Percentiles rank a stretch among this genome's conserved stretches.
Conservation (phyloP, 192 early-diverging fungal species). For the Chytriomyces sp. region DNA sequence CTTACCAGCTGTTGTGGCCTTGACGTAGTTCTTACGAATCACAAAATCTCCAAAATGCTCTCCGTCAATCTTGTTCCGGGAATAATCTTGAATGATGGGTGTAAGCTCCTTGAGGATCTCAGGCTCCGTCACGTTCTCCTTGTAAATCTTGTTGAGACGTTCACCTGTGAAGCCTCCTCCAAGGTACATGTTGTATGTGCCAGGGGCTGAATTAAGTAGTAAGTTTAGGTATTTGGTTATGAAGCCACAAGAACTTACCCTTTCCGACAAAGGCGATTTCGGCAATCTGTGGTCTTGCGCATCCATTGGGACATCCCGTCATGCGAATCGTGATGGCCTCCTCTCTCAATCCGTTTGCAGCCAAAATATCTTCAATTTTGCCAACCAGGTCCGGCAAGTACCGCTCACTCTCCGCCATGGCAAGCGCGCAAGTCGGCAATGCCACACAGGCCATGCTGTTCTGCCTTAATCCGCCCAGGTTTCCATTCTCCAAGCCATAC, state of each 20-base stretch:
- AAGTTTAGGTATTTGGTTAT: conserved; percentile 1
- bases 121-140: conserved; percentile 84
- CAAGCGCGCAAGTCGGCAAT: conserved; percentile 90
- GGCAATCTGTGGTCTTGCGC: conserved; percentile 90
- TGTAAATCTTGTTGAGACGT: conserved; percentile 88
- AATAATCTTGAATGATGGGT: conserved; percentile 82
- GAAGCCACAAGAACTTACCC: conserved; percentile 33
- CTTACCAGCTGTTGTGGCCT: conserved; percentile 33
- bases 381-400: conserved; percentile 85
- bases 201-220: conserved; percentile 64
- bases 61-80: conserved; percentile 64
- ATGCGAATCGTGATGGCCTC: conserved; percentile 95
- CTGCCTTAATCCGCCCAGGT: conserved; percentile 76
- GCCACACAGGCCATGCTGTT: conserved; percentile 97
- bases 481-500: conserved; percentile 81
- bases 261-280: conserved; percentile 97
- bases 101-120: conserved; percentile 79
- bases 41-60: conserved; percentile 97
- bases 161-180: conserved; percentile 87
- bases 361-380: conserved; percentile 77
- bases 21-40: conserved; percentile 81
- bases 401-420: conserved; percentile 97
- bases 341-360: conserved; percentile 76
- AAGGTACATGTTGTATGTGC: conserved; percentile 93
- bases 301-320: conserved; percentile 99